These are phyloP conservation scores for Coemansia sp. DNA, from an alignment of 371 early-diverging fungal genomes.

Conservation along the genomic window DNA sequence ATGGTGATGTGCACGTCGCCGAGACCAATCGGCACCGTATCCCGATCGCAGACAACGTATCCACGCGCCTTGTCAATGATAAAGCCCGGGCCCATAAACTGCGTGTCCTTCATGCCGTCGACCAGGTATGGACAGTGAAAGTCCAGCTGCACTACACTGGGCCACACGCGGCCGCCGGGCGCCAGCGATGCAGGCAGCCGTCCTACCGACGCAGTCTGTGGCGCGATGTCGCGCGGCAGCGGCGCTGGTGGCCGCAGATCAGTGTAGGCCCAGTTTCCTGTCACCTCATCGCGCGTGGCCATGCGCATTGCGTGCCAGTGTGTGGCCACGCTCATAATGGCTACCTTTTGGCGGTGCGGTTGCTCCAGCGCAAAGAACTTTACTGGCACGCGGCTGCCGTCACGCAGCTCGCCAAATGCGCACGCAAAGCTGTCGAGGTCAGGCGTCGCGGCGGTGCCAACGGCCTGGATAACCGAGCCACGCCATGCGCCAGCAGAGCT, in stretches of 20 bases:
- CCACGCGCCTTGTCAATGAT: slow-evolving; percentile 73
- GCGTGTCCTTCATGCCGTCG: slow-evolving; percentile 68
- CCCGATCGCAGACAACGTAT: slow-evolving; percentile 74
- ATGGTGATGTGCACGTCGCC: slow-evolving; percentile 79
- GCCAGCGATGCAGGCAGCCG: slow-evolving; percentile 60
- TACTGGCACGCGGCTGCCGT: slow-evolving; percentile 78
- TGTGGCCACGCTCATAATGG: slow-evolving; percentile 74
- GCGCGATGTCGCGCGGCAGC: slow-evolving; percentile 50
- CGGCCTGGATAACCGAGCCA: slow-evolving; percentile 61
- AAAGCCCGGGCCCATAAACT: slow-evolving; percentile 71
- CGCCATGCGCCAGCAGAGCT: slow-evolving; percentile 61
- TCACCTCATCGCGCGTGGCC: slow-evolving; percentile 74
- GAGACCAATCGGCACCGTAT: slow-evolving; percentile 73
- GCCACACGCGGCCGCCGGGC: slow-evolving; percentile 64
- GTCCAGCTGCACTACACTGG: slow-evolving; percentile 69
- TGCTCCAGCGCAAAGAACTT: slow-evolving; percentile 67
- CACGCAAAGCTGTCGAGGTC: slow-evolving; percentile 75
- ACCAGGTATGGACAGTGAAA: slow-evolving; percentile 69
- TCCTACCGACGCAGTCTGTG: slow-evolving; percentile 64
- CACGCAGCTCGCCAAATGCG: slow-evolving; percentile 63
- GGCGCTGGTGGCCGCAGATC: slow-evolving; percentile 59
- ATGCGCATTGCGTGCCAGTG: slow-evolving; percentile 80
- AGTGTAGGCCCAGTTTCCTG: slow-evolving; percentile 79
- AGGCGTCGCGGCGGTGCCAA: slow-evolving; percentile 70
- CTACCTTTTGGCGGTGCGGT: slow-evolving; percentile 67